These are phyloP conservation scores for Gomphus bonarii DNA, from an alignment of 1,284 basidiomycete genomes.

Conservation along the genomic window DNA sequence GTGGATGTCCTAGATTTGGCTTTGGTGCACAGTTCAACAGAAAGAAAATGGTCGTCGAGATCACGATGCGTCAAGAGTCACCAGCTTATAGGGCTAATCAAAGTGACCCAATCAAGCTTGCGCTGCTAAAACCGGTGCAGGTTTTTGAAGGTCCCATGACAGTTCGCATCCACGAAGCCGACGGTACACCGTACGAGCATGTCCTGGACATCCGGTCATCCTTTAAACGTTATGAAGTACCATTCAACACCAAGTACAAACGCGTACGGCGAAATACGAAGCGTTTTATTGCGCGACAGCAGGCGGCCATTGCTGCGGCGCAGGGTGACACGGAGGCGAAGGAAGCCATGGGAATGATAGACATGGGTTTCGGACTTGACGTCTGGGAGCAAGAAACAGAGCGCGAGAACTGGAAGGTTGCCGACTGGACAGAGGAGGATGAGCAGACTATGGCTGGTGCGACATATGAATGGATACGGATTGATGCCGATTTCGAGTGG, in stretches of 20 bases:
- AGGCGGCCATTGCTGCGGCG: slow-evolving; percentile 86
- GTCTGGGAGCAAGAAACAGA: slow-evolving; percentile 95
- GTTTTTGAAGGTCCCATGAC: slow-evolving; percentile 98
- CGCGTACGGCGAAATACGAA: slow-evolving; percentile 92
- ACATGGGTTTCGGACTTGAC: slow-evolving; percentile 91
- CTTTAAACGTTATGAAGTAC: slow-evolving; percentile 91
- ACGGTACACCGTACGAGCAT: slow-evolving; percentile 98
- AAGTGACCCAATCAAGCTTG: slow-evolving; percentile 55
- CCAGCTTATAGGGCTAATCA: slow-evolving; percentile 66
- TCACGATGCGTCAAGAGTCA: slow-evolving; percentile 83
- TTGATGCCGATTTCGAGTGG: slow-evolving; percentile 99
- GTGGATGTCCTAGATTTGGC: slow-evolving; percentile 88
- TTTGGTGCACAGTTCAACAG: slow-evolving; percentile 91
- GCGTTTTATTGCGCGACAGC: slow-evolving; percentile 88
- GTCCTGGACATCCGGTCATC: slow-evolving; percentile 84
- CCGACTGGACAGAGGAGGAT: slow-evolving; percentile 97
- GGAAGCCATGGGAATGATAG: slow-evolving; percentile 89
- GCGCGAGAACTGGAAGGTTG: slow-evolving; percentile 90
- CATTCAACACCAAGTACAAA: slow-evolving; percentile 99
- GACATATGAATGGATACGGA: slow-evolving; percentile 98
- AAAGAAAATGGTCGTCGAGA: slow-evolving; percentile 97
- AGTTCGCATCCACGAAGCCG: slow-evolving; percentile 96
- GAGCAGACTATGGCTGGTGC: slow-evolving; percentile 89
- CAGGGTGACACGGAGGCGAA: slow-evolving; percentile 85
- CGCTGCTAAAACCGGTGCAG: slow-evolving; percentile 70